Base-by-base conservation (phyloP, 192 early-diverging fungal genomes). In the Helicostylum pulchrum region DNA sequence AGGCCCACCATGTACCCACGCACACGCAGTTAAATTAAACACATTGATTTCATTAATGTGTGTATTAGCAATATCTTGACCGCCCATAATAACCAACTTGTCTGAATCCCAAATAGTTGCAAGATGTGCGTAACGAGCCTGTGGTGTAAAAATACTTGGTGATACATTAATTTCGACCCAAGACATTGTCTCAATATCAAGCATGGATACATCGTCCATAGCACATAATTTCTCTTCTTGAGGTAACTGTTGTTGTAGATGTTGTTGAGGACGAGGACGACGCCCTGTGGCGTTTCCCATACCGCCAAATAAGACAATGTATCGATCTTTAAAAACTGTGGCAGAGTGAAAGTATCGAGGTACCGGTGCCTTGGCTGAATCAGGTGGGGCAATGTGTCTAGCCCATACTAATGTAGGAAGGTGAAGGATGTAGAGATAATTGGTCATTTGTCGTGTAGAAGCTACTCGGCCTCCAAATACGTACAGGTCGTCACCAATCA, bases 31-130 rank as follows among this genome's bases (percentile, higher is more conserved):
- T 54, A 92, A 75, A 64, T 92, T 86, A 45, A 90, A 82, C 5
- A 92, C 84, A 53, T 88, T 90, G 49, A 90, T 82, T 63, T 92
- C 88, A 65, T 88, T 86, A 9, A 92, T 84, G 65, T 92, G 90
- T 54, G 82, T 83, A 70, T 90, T 89, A 44, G 76, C 77, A 56
- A 90, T 77, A 50, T 90, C 87, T 71, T 92, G 90, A 17, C 90
- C 90, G 42, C 90, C 90, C 8, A 92, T 81, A 6, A 90, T 72
- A 11, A 90, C 76, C 46, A 92, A 69, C 45, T 76, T 79, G 34
- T 70, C 46, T 55, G 82, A 83, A 52, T 78, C 80, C 62, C 82
- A 85, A 4, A 90, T 72, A 17, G 87, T 81, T 7, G 87, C 81
- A 36, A 92, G 66, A 61, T 92, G 90, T 2, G 90, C 90, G 71